Conservation (phyloP, 176 grass and related monocot genomes). For the Lolium multiflorum region DNA sequence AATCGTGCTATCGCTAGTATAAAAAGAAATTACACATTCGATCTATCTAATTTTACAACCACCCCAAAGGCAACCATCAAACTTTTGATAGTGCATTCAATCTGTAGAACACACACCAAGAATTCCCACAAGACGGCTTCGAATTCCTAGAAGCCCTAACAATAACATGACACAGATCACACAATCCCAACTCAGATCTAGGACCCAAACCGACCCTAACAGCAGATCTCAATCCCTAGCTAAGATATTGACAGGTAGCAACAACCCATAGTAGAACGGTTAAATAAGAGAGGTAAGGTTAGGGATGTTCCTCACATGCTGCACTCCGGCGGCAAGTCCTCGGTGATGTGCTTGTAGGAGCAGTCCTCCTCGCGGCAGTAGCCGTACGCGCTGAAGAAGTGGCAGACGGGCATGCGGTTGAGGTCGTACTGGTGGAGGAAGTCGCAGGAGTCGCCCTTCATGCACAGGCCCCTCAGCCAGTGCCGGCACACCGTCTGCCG, state of each 20-base stretch:
- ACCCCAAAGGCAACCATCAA: background rate
- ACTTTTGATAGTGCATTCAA: background rate
- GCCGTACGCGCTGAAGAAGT: slow-evolving; percentile 50
- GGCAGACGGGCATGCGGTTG: slow-evolving; percentile 67
- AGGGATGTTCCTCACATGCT: slow-evolving; percentile 49
- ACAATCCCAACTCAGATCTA: background rate
- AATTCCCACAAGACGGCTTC: background rate
- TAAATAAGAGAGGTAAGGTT: background rate
- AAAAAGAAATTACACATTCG: background rate
- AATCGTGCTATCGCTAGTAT: background rate
- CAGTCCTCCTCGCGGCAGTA: slow-evolving; percentile 67
- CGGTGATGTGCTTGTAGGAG: slow-evolving; percentile 60
- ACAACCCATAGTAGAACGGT: background rate
- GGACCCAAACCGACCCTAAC: background rate
- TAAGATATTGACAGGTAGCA: background rate
- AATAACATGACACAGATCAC: background rate
- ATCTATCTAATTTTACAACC: background rate
- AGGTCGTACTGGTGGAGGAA: slow-evolving; percentile 73
- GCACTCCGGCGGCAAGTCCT: slow-evolving; percentile 64
- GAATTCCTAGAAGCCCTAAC: background rate
- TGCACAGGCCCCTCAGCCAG: slow-evolving; percentile 73
- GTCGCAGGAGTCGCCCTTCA: slow-evolving; percentile 64
- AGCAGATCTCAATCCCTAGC: background rate
- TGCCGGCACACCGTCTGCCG: slow-evolving; percentile 67
- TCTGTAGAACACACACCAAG: background rate